A percentile compares a stretch with the other conserved stretches of the same genome.
Conservation (phyloP, 306 rosid genomes). For the Sphenostylis stenocarpa region DNA sequence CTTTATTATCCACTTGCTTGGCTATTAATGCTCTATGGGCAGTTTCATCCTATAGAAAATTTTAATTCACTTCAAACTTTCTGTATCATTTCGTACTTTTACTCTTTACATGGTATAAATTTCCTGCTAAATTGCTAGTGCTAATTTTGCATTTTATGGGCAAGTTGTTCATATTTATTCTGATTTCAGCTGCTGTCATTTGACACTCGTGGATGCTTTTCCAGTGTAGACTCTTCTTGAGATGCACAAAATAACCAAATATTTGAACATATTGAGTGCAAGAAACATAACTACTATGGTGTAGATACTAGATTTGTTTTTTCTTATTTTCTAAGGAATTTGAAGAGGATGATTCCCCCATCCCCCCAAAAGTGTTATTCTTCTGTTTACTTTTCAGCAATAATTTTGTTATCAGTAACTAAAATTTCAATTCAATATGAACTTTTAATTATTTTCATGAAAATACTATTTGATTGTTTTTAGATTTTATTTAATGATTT, state of each 20-base stretch:
- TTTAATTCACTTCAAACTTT: neutral
- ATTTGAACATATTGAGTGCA: neutral
- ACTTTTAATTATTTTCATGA: neutral
- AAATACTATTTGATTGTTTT: neutral
- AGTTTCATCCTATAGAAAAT: neutral
- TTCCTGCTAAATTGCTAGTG: neutral
- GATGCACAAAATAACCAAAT: neutral
- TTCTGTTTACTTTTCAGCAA: constrained; percentile 6
- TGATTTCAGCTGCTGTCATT: constrained; percentile 4
- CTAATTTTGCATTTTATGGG: neutral
- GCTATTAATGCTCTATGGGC: neutral
- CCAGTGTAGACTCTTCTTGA: neutral
- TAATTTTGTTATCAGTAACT: neutral
- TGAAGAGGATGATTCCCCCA: neutral
- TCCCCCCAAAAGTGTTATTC: neutral
- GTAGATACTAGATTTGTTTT: constrained; percentile 14
- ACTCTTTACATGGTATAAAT: neutral
- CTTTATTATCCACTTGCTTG: neutral
- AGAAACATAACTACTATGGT: neutral
- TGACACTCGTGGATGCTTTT: constrained; percentile 14
- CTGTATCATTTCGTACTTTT: neutral
- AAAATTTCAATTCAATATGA: neutral
- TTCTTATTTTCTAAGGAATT: neutral
- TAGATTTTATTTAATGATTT: constrained; percentile 6
- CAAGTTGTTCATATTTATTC: neutral